Percentiles rank a stretch among this genome's conserved stretches.
Evolutionary conservation across 2,329 filamentous ascomycete genomes (phyloP).

Genomic region (Ilyonectria mors-panacis): DNA sequence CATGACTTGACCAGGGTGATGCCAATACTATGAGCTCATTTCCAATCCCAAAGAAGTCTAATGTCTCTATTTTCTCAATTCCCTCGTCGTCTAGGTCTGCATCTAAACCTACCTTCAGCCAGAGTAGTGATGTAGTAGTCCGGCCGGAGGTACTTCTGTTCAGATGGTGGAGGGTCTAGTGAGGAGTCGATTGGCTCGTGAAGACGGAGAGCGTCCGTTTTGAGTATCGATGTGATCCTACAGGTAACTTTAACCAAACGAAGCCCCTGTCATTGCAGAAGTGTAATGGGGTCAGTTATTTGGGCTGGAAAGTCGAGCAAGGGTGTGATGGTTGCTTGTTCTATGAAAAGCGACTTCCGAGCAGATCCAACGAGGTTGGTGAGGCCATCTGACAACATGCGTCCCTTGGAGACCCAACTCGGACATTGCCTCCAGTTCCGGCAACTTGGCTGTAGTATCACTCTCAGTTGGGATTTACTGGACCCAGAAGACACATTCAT

Average conservation of each 20-base stretch:
- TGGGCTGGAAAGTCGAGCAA: not conserved
- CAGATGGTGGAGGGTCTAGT: conserved; percentile 15
- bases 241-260: conserved; percentile 11
- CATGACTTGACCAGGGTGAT: not conserved
- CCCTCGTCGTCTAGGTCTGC: not conserved
- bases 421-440: not conserved
- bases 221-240: conserved; percentile 16
- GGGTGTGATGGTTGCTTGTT: conserved; percentile 15
- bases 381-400: not conserved
- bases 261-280: conserved; percentile 4
- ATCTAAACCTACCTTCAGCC: not conserved
- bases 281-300: not conserved
- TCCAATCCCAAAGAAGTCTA: not conserved
- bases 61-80: not conserved
- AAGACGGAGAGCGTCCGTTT: conserved; percentile 19
- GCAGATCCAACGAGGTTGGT: not conserved
- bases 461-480: not conserved
- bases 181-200: conserved; percentile 2
- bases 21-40: conserved; percentile 7
- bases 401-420: not conserved
- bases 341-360: conserved; percentile 18
- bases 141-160: conserved; percentile 13
- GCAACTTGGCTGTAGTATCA: not conserved
- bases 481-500: not conserved
- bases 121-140: not conserved